Percentiles rank a stretch among this genome's conserved stretches.
Conservation (phyloP, 768 basidiomycete genomes). For the Suillus luteus region DNA sequence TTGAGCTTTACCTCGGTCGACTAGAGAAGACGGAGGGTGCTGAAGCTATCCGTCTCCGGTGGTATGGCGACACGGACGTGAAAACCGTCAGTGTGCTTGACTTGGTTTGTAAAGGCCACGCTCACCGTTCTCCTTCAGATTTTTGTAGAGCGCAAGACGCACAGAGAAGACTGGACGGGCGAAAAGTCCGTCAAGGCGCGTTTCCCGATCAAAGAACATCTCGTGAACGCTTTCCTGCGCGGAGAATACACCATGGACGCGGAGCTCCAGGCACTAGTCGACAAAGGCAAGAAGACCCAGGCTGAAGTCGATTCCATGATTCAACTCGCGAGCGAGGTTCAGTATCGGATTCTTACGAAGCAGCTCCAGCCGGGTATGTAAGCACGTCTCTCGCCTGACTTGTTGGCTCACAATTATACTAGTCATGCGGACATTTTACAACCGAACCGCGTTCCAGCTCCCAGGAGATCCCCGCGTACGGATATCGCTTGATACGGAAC, state of each 20-base stretch:
- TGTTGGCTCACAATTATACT: conserved; percentile 9
- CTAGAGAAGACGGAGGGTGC: conserved; percentile 99
- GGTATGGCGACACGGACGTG: conserved; percentile 89
- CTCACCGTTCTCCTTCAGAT: conserved; percentile 47
- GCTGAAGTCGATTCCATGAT: conserved; percentile 93
- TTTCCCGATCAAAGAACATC: conserved; percentile 92
- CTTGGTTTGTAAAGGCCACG: neutral
- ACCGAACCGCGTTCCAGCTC: conserved; percentile 97
- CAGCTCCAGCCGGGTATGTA: conserved; percentile 77
- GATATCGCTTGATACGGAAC: conserved; percentile 96
- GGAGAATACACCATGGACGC: conserved; percentile 93
- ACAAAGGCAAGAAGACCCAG: conserved; percentile 83
- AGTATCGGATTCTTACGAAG: conserved; percentile 85
- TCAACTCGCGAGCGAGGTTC: conserved; percentile 95
- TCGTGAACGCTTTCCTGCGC: conserved; percentile 86
- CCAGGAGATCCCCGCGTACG: conserved; percentile 87
- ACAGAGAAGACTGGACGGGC: conserved; percentile 99
- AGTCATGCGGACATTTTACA: conserved; percentile 98
- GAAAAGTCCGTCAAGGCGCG: conserved; percentile 98
- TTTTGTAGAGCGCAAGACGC: conserved; percentile 87
- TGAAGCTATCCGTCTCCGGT: conserved; percentile 92
- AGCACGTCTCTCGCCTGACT: neutral
- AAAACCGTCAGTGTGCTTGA: conserved; percentile 60
- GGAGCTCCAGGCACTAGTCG: conserved; percentile 79
- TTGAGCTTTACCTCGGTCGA: conserved; percentile 94